These are phyloP conservation scores for Aspergillus taichungensis DNA, from an alignment of 495 filamentous ascomycete genomes.

Conservation along the genomic window DNA sequence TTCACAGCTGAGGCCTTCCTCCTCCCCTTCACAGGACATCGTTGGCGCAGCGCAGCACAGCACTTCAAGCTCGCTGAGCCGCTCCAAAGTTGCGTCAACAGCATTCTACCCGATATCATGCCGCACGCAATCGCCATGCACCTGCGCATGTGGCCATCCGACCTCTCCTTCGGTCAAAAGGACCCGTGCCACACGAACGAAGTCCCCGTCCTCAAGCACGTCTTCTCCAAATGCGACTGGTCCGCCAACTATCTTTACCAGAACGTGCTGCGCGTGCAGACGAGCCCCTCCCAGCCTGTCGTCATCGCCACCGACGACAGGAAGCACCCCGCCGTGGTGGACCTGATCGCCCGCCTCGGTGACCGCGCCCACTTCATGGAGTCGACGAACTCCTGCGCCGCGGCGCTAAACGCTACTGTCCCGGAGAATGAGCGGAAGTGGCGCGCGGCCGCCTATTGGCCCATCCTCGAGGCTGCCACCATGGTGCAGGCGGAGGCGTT, in stretches of 20 bases:
- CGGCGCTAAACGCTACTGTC: background rate
- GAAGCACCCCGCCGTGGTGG: background rate
- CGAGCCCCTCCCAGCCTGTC: background rate
- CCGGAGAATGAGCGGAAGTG: background rate
- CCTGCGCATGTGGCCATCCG: background rate
- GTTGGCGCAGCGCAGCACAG: slow-evolving; percentile 1
- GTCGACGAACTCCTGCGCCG: background rate
- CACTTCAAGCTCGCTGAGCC: background rate
- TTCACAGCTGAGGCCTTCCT: background rate
- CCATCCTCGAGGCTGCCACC: background rate
- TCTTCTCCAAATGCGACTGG: slow-evolving; percentile 1
- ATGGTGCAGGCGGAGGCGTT: background rate
- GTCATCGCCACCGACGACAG: background rate
- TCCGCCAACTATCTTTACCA: background rate
- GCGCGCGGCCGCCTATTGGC: background rate
- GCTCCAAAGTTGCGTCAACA: background rate
- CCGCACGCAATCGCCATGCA: background rate
- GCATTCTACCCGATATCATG: background rate
- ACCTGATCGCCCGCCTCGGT: background rate
- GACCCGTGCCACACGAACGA: background rate
- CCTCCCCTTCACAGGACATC: background rate
- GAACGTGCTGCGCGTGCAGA: background rate
- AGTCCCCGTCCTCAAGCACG: background rate
- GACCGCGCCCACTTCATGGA: background rate
- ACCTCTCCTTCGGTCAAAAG: slow-evolving; percentile 1